These are phyloP conservation scores for Pichia cactophila DNA, from an alignment of 1,139 yeast genomes.

Conservation along the genomic window DNA sequence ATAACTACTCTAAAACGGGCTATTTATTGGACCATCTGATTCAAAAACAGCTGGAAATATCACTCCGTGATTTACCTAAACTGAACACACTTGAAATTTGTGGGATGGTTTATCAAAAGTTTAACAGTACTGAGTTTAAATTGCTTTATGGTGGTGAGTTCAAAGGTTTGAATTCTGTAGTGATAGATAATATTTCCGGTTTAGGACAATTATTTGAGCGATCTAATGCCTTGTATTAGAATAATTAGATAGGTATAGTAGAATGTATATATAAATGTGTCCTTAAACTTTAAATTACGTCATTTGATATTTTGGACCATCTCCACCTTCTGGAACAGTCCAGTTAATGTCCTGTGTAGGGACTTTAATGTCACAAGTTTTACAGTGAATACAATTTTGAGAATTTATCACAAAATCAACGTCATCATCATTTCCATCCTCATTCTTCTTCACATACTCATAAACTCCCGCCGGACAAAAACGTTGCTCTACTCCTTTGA, in stretches of 20 bases:
- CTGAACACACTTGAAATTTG: conserved; percentile 25
- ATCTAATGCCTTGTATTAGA: background rate
- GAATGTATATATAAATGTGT: background rate
- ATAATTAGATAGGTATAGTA: background rate
- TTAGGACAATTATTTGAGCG: conserved; percentile 22
- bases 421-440: conserved; percentile 34
- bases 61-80: conserved; percentile 14
- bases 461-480: conserved; percentile 99
- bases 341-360: conserved; percentile 92
- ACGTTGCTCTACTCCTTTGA: conserved; percentile 78
- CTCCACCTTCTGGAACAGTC: conserved; percentile 98
- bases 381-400: conserved; percentile 96
- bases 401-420: conserved; percentile 87
- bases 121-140: conserved; percentile 11
- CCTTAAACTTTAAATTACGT: conserved; percentile 32
- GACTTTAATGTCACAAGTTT: conserved; percentile 94
- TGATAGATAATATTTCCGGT: conserved; percentile 19
- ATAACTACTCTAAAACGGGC: conserved; percentile 13
- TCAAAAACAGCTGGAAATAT: conserved; percentile 19
- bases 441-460: conserved; percentile 61
- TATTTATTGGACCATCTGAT: conserved; percentile 26
- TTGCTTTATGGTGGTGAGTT: conserved; percentile 21
- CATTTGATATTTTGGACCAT: conserved; percentile 90
- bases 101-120: conserved; percentile 22
- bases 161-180: conserved; percentile 17